phyloP scores from a whole-genome alignment of 2,329 filamentous ascomycete genomes.

The Penicillium sp. region DNA sequence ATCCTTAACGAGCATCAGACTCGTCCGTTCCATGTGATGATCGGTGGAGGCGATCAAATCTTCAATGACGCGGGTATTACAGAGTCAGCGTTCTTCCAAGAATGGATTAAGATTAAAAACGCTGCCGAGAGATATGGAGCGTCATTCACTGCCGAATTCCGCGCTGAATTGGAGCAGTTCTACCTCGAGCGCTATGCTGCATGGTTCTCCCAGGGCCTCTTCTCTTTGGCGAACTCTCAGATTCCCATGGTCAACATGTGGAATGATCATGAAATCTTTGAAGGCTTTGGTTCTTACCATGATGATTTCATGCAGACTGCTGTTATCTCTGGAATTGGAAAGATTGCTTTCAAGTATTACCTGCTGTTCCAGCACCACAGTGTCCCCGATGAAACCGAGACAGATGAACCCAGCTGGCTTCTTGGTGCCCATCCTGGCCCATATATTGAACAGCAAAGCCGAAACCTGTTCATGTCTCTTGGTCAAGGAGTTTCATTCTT shows the following conservation, averaged over 20 bases:
- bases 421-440: constrained; percentile 77
- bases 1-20: constrained; percentile 90
- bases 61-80: constrained; percentile 86
- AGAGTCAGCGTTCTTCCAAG: constrained; percentile 72
- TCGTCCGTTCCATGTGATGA: constrained; percentile 94
- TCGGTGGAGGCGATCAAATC: constrained; percentile 94
- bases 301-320: constrained; percentile 87
- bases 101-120: constrained; percentile 82
- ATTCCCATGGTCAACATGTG: constrained; percentile 99
- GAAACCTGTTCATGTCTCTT: constrained; percentile 80
- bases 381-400: constrained; percentile 73
- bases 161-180: constrained; percentile 82
- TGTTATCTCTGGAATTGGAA: constrained; percentile 85
- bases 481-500: constrained; percentile 78
- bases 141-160: constrained; percentile 77
- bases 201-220: constrained; percentile 97
- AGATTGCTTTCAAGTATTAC: constrained; percentile 96
- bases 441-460: constrained; percentile 83
- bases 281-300: constrained; percentile 91
- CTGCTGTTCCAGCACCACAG: constrained; percentile 98
- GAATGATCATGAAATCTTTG: constrained; percentile 91
- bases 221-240: constrained; percentile 86
- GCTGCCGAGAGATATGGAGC: constrained; percentile 74
- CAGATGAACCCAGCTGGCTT: constrained; percentile 87
- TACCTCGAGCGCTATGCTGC: constrained; percentile 85